Evolutionary conservation across 2,329 filamentous ascomycete genomes (phyloP), one percentile per base, ranked within the genome.

Genomic region (Trichoderma sp.): DNA sequence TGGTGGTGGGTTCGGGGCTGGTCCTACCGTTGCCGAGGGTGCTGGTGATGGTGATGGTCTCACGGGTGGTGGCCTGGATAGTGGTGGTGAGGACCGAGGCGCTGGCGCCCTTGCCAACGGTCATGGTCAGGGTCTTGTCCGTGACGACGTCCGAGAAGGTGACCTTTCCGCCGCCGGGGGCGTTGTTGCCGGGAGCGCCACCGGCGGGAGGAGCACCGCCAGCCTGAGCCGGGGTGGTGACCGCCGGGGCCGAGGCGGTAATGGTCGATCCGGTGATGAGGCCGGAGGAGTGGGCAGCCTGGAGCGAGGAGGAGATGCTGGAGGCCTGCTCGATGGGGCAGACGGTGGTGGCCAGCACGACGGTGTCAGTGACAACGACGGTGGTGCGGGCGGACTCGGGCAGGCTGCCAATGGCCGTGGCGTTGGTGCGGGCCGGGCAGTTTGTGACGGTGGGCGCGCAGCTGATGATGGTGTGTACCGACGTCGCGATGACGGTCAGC

Each of bases 391-490:
- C 77, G 16, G 75, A 73, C 72, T 78, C 77, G 69, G 81, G 79
- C 58, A 82, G 74, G 70, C 75, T 73, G 63, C 77, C 77, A 63
- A 79, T 74, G 63, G 73, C 78, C 27, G 78, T 75, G 71, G 76
- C 58, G 69, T 76, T 75, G 65, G 68, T 61, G 31, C 71, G 71
- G 71, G 78, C 77, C 68, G 81, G 81, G 79, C 87, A 89, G 86
- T 88, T 80, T 78, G 86, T 87, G 76, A 87, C 83, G 68, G 83
- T 85, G 68, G 87, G 80, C 71, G 81, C 85, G 77, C 87, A 89
- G 69, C 85, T 87, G 74, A 83, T 88, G 79, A 88, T 81, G 78
- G 87, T 89, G 71, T 85, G 80, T 72, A 87, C 79, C 76, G 86
- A 79, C 70, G 86, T 88, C 76, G 83, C 79, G 81, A 84, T 82